Base-by-base conservation (phyloP, 2,329 filamentous ascomycete genomes). In the Calonectria crousiana region DNA sequence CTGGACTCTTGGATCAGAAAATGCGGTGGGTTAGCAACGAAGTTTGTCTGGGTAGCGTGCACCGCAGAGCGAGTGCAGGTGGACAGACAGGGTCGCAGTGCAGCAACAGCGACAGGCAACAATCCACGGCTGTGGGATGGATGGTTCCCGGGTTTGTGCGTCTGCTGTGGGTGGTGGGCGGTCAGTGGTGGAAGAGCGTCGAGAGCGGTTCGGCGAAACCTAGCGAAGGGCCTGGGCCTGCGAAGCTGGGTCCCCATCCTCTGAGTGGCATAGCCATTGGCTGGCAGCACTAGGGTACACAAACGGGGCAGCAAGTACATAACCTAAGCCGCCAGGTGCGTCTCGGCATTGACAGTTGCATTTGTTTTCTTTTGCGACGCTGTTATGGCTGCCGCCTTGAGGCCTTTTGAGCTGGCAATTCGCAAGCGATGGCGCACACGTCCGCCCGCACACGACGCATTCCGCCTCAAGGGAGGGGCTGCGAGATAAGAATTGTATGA, bases 21-120 rank as follows among this genome's bases (percentile, higher is more conserved):
- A 64, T 69, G 34, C 30, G 56, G 32, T 60, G 66, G 68, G 52
- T 52, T 52, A 74, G 73, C 77, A 76, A 79, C 70, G 76, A 79
- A 76, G 72, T 73, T 65, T 69, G 51, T 70, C 49, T 44, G 64
- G 28, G 68, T 47, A 47, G 44, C n/a, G 44, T n/a, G n/a, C 44
- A 47, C 44, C 20, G 23, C 5, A 69, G 78, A 76, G 77, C 60
- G 74, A 44, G 66, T 68, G 67, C 71, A 72, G 69, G 52, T 23
- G 44, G 44, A 23, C 44, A 47, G 67, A 47, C 44, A 47, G 67
- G 53, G 66, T 62, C 32, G 36, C 60, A 62, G 56, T 60, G 56
- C 56, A 60, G 56, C n/a, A 11, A 60, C 23, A 60, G 56, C 32
- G 20, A 60, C 56, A 38, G 56, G n/a, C 23, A 58, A 36, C 30